Base-by-base conservation (phyloP, 2,329 filamentous ascomycete genomes). In the Neofusicoccum parvum region DNA sequence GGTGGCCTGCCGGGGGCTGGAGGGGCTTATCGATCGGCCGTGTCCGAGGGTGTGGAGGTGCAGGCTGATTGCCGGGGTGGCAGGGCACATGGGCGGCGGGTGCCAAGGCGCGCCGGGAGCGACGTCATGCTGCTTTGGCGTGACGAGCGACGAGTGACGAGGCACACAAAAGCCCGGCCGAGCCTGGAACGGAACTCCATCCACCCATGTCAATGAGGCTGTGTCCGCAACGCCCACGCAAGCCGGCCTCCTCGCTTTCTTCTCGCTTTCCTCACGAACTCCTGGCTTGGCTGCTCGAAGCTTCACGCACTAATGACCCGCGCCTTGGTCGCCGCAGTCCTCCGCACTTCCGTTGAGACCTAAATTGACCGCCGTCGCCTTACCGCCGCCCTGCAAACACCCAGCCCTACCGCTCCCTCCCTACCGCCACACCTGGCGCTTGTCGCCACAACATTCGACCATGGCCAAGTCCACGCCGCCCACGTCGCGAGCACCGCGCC, bases 401-500 rank as follows among this genome's bases (percentile, higher is more conserved):
- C 20, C 53, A 43, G 53, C 53, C 23, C 39, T 15, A 14, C 14
- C 39, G 23, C 32, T 27, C 51, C 5, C 36, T 4, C 6, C 11
- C 51, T 27, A 15, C 11, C 53, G 17, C 34, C 51, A n/a, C 27
- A 15, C 39, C 12, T 27, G 37, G 34, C 23, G 54, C 54, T 15
- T 59, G 54, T 46, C 20, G 14, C 54, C 23, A 12, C 53, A 11
- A 32, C 27, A 27, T 20, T 39, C 49, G 23, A 20, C 23, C 34
- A 65, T 65, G 62, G 27, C 49, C 62, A 64, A 56, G 27, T n/a
- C 39, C 43, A 23, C 41, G 23, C 62, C 62, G 9, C 49, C 46
- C 2, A 50, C 43, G 9, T 59, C 45, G 10, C 15, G 39, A 36
- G 36, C 50, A 20, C 62, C 70, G 64, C 80, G 80, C 15, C 79